A percentile compares a stretch with the other conserved stretches of the same genome.
Conservation (phyloP, 768 basidiomycete species). For the Tylopilus subfusipes region DNA sequence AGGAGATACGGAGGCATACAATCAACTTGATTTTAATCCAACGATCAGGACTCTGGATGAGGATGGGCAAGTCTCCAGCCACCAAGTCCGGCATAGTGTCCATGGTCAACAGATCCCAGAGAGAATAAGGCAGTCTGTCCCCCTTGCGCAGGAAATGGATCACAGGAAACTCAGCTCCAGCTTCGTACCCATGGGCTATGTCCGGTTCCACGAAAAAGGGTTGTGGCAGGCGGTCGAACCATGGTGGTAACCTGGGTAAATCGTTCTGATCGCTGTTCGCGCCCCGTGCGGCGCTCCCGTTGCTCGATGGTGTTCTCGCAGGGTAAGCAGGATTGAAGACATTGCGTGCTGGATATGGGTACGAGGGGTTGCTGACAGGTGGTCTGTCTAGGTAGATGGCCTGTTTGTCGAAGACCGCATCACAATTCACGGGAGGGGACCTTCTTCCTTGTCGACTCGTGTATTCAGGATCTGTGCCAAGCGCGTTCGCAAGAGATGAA, state of each 20-base stretch:
- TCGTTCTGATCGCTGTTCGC: slow-evolving; percentile 4
- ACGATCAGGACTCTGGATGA: slow-evolving; percentile 21
- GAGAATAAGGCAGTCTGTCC: slow-evolving; percentile 26
- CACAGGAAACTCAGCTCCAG: slow-evolving; percentile 18
- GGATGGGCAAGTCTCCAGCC: slow-evolving; percentile 19
- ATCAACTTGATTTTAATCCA: slow-evolving; percentile 35
- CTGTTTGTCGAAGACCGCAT: slow-evolving; percentile 8
- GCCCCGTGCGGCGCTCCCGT: not conserved
- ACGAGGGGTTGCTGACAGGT: slow-evolving; percentile 20
- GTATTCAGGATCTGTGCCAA: slow-evolving; percentile 15
- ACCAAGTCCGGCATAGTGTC: slow-evolving; percentile 25
- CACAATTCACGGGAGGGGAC: not conserved
- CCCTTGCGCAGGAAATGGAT: slow-evolving; percentile 33
- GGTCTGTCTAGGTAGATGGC: slow-evolving; percentile 16
- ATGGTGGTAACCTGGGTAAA: not conserved
- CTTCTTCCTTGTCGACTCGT: slow-evolving; percentile 4
- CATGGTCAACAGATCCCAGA: slow-evolving; percentile 23
- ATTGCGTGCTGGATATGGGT: slow-evolving; percentile 32
- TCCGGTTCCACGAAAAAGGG: slow-evolving; percentile 14
- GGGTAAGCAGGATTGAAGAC: slow-evolving; percentile 25
- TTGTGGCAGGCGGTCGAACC: slow-evolving; percentile 22
- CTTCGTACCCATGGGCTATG: slow-evolving; percentile 7
- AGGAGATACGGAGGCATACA: slow-evolving; percentile 23
- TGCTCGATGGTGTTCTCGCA: slow-evolving; percentile 1
- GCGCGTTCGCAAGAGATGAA: slow-evolving; percentile 23